Conservation (phyloP, 2,329 filamentous ascomycete genomes). For the Parafenestella ontariensis region DNA sequence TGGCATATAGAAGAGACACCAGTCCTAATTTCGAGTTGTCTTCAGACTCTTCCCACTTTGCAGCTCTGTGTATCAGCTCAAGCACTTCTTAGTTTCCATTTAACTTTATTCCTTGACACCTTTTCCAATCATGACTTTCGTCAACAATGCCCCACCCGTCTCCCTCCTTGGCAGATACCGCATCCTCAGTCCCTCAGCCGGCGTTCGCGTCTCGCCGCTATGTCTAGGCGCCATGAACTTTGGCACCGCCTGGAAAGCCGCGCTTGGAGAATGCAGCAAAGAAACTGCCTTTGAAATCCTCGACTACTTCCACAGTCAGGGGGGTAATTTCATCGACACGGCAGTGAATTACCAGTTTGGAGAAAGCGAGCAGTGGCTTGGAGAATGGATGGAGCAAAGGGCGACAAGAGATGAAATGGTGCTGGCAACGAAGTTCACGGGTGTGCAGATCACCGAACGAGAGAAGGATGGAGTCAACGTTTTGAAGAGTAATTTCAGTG, state of each 20-base stretch:
- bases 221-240: slow-evolving; percentile 70
- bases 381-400: slow-evolving; percentile 53
- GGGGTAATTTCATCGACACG: slow-evolving; percentile 79
- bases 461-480: slow-evolving; percentile 21
- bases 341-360: slow-evolving; percentile 51
- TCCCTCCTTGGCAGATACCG: slow-evolving; percentile 71
- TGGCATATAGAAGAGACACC: no score
- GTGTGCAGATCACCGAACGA: slow-evolving; percentile 36
- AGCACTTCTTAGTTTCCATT: background rate
- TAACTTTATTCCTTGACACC: no score
- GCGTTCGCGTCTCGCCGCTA: slow-evolving; percentile 59
- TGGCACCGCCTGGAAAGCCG: slow-evolving; percentile 63
- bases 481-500: slow-evolving; percentile 22
- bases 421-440: slow-evolving; percentile 51
- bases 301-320: slow-evolving; percentile 70
- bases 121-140: slow-evolving; percentile 10
- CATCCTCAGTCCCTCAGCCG: slow-evolving; percentile 69
- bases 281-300: slow-evolving; percentile 69
- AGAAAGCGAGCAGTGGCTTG: slow-evolving; percentile 53
- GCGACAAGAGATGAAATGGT: slow-evolving; percentile 51
- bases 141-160: background rate
- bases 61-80: no score
- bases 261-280: slow-evolving; percentile 71
- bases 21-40: background rate
- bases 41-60: background rate